A percentile compares a stretch with the other conserved stretches of the same genome.
These are phyloP conservation scores for Macroventuria anomochaeta DNA, from an alignment of 2,329 filamentous ascomycete species.

Conservation along the genomic window DNA sequence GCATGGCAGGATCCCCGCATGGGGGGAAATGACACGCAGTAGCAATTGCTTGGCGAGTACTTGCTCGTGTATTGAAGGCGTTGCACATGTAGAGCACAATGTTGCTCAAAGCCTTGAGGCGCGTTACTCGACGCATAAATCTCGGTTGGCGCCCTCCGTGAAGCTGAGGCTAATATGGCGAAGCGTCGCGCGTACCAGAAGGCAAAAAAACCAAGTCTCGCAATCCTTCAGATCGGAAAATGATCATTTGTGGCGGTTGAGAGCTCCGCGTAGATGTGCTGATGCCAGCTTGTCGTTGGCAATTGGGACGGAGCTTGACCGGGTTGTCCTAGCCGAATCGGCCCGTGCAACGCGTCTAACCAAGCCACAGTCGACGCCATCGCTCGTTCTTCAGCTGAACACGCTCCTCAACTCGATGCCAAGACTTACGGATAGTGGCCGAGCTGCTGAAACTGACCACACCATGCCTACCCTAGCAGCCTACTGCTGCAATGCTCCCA, in stretches of 20 bases:
- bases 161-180: slow-evolving; percentile 12
- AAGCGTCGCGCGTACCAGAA: slow-evolving; percentile 10
- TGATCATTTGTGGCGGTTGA: slow-evolving; percentile 16
- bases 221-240: slow-evolving; percentile 7
- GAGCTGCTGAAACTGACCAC: slow-evolving; percentile 33
- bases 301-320: slow-evolving; percentile 17
- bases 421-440: slow-evolving; percentile 31
- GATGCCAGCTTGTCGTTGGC: slow-evolving; percentile 22
- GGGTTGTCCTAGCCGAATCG: slow-evolving; percentile 28
- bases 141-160: slow-evolving; percentile 25
- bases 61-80: not conserved
- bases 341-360: slow-evolving; percentile 20
- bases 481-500: slow-evolving; percentile 42
- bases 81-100: not conserved
- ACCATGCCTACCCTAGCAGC: slow-evolving; percentile 39
- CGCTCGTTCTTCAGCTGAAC: slow-evolving; percentile 43
- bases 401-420: slow-evolving; percentile 23
- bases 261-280: slow-evolving; percentile 13
- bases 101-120: not conserved
- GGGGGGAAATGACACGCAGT: not conserved
- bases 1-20: not conserved
- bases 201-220: slow-evolving; percentile 6
- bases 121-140: slow-evolving; percentile 17
- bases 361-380: slow-evolving; percentile 44
- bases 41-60: not conserved